Evolutionary conservation across 75 land plant species (phyloP).

Genomic region (Cryptomeria japonica): DNA sequence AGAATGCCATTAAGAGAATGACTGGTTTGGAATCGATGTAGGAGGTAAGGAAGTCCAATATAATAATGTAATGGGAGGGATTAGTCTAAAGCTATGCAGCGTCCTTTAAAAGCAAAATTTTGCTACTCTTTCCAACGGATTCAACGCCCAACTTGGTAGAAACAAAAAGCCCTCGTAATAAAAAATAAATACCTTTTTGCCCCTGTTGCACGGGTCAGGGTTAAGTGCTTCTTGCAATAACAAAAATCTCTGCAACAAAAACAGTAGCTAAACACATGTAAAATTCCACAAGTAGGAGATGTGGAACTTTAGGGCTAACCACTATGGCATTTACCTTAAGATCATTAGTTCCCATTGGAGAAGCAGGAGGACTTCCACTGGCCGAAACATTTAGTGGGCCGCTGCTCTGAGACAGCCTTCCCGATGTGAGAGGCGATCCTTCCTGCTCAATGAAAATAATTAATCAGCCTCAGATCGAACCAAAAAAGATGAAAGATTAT

Average conservation of each 20-base stretch:
- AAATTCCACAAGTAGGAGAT: background rate
- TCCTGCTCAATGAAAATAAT: constrained; percentile 46
- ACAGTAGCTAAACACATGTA: background rate
- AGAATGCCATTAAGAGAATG: no score
- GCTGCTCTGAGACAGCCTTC: constrained; percentile 85
- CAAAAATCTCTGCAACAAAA: background rate
- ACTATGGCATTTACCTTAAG: background rate
- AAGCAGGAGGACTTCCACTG: constrained; percentile 58
- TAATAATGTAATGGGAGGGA: no score
- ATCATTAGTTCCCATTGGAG: background rate
- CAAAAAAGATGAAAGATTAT: background rate
- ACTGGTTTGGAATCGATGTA: background rate
- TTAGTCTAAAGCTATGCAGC: background rate
- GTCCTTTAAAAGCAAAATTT: background rate
- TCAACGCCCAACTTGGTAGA: background rate
- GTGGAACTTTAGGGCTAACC: background rate
- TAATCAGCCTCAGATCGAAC: background rate
- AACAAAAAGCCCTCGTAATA: background rate
- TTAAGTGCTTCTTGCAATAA: background rate
- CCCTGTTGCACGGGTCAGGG: background rate
- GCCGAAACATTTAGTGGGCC: constrained; percentile 59
- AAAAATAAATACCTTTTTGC: background rate
- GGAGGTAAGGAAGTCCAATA: background rate
- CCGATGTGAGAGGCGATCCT: constrained; percentile 67
- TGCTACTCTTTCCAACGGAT: background rate